phyloP scores from a whole-genome alignment of 2,329 filamentous ascomycete species.

The Paradendryphiella salina region DNA sequence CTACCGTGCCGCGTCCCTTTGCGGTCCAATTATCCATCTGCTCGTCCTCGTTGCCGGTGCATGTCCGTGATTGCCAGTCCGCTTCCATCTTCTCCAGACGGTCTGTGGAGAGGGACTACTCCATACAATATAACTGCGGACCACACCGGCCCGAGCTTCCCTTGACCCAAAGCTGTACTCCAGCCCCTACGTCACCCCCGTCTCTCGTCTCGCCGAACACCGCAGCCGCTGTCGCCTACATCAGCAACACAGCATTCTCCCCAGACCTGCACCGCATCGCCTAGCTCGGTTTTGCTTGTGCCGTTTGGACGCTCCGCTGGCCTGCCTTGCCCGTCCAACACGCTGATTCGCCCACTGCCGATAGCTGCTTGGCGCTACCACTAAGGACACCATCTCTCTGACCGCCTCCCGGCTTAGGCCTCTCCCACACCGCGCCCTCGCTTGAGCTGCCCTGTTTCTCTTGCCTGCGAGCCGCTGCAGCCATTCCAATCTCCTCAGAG shows the following conservation, averaged over 20 bases:
- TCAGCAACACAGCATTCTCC: slow-evolving; percentile 4
- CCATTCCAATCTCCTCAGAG: slow-evolving; percentile 1
- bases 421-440: slow-evolving; percentile 24
- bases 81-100: too few species aligned
- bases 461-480: slow-evolving; percentile 22
- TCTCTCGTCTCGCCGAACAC: slow-evolving; percentile 17
- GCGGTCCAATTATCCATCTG: slow-evolving; percentile 8
- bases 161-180: slow-evolving; percentile 3
- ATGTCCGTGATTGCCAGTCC: not conserved
- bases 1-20: slow-evolving; percentile 17
- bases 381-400: slow-evolving; percentile 31
- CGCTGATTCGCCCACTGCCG: slow-evolving; percentile 33
- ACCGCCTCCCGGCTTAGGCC: slow-evolving; percentile 34
- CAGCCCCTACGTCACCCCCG: slow-evolving; percentile 25
- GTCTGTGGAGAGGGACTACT: too few species aligned
- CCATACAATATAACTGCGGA: slow-evolving; percentile 8
- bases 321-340: slow-evolving; percentile 21
- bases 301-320: slow-evolving; percentile 23
- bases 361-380: slow-evolving; percentile 28
- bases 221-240: slow-evolving; percentile 21
- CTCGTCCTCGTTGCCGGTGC: not conserved
- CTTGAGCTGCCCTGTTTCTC: slow-evolving; percentile 20
- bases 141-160: slow-evolving; percentile 24
- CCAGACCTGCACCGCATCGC: slow-evolving; percentile 21
- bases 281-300: slow-evolving; percentile 21